Conservation (phyloP, 2,329 filamentous ascomycete genomes). For the Arthrobotrys conoides region DNA sequence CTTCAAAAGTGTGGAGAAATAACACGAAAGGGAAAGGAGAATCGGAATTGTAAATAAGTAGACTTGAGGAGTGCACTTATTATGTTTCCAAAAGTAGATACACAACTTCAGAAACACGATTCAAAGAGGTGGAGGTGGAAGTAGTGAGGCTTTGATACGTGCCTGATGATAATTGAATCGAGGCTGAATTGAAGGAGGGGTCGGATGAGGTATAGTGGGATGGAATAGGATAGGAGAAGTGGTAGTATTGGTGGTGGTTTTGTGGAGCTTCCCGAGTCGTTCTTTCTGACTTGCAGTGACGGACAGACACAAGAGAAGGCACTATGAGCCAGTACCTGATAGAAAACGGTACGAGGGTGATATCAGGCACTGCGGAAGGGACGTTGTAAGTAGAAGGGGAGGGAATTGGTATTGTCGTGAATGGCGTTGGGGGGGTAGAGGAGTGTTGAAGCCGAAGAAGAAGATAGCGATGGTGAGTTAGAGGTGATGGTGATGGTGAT, state of each 20-base stretch:
- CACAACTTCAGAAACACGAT: slow-evolving; percentile 17
- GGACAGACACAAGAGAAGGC: not conserved
- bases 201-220: slow-evolving; percentile 5
- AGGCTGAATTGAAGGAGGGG: slow-evolving; percentile 17
- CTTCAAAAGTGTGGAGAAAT: slow-evolving; percentile 38
- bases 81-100: slow-evolving; percentile 1
- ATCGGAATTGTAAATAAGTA: not conserved
- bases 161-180: slow-evolving; percentile 6
- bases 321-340: not conserved
- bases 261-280: slow-evolving; percentile 12
- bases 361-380: not conserved
- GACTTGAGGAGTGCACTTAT: not conserved
- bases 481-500: not conserved
- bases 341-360: not conserved
- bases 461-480: not conserved
- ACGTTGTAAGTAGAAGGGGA: not conserved
- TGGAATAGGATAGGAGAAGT: not conserved
- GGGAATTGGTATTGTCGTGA: not conserved
- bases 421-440: not conserved
- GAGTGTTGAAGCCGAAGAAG: slow-evolving; percentile 3
- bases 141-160: slow-evolving; percentile 12
- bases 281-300: slow-evolving; percentile 11
- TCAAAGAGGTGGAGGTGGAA: not conserved
- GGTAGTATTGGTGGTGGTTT: not conserved
- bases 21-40: slow-evolving; percentile 26